Evolutionary conservation across 2,329 filamentous ascomycete genomes (phyloP).

Genomic region (Exophiala xenobiotica): DNA sequence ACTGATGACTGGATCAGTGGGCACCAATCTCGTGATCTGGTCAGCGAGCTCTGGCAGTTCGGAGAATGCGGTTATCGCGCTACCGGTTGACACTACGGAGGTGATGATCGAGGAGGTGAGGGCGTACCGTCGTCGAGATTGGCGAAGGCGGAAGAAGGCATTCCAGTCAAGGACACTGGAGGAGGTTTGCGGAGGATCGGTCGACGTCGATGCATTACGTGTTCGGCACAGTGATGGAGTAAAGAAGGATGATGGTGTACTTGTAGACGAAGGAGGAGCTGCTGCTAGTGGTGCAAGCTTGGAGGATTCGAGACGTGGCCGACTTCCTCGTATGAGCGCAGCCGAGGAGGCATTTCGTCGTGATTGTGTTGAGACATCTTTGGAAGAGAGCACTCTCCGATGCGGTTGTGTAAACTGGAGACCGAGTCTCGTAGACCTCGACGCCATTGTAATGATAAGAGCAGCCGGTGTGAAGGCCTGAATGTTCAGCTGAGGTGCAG

Average conservation of each 20-base stretch:
- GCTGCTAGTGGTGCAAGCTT: conserved; percentile 12
- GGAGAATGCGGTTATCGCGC: conserved; percentile 35
- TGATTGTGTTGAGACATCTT: conserved; percentile 7
- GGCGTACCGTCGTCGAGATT: conserved; percentile 79
- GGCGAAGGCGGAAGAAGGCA: conserved; percentile 86
- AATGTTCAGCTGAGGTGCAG: background rate
- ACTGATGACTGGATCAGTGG: conserved; percentile 79
- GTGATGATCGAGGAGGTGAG: conserved; percentile 71
- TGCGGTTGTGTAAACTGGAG: conserved; percentile 20
- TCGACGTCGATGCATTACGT: conserved; percentile 23
- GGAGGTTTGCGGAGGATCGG: conserved; percentile 8
- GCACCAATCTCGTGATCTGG: conserved; percentile 27
- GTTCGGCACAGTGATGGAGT: conserved; percentile 23
- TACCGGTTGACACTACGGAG: conserved; percentile 63
- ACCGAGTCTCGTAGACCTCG: conserved; percentile 17
- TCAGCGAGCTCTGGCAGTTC: conserved; percentile 28
- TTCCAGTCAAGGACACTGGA: conserved; percentile 73
- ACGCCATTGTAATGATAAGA: conserved; percentile 15
- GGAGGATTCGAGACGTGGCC: conserved; percentile 9
- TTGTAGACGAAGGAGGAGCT: conserved; percentile 13
- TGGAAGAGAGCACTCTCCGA: conserved; percentile 9
- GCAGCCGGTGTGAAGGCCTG: background rate
- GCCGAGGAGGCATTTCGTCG: conserved; percentile 19
- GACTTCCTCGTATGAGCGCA: conserved; percentile 28
- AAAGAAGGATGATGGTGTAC: conserved; percentile 26